Evolutionary conservation across 2,329 filamentous ascomycete species (phyloP), one percentile per base, ranked within the genome.

Genomic region (Ophiostoma sp.): DNA sequence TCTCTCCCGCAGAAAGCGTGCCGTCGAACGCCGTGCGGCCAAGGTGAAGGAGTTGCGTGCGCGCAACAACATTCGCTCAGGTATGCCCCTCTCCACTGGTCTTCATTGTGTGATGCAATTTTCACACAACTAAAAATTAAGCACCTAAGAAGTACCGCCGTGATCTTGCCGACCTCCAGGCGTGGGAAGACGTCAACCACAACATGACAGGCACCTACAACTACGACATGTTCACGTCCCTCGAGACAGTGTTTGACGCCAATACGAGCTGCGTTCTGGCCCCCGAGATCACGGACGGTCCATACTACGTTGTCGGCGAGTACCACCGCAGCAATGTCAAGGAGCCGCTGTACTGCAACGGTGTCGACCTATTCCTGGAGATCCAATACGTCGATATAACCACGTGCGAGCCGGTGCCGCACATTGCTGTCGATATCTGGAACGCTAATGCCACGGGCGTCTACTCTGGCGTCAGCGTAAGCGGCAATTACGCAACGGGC

Each of bases 331-430:
- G 77, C 60, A 76, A 86, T 71, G 75, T 86, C 65, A 79, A 77
- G 18, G 82, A 84, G 65, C 75, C 76, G 14, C 77, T 84, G 73
- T 63, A 41, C 38, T 41, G 60, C 12, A 71, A 73, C 12, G 84
- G 83, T 65, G 77, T 86, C 42, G 78, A 80, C 41, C 74, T 85
- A 64, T 79, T 79, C 4, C 74, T 85, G 6, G 82, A 84, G 71
- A 79, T 84, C 70, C 83, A 85, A 74, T 77, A 85, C 68, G 79
- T 85, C 68, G 83, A 86, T 70, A 78, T 83, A 49, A 77, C 79
- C 60, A 85, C 83, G 5, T 86, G 84, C 76, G 75, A 84, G 73
- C 80, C 81, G 6, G 78, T 85, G 1, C 77, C 80, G 1, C 75
- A 81, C 64, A 78, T 79, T 14, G 82, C 78, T 68, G 74, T 85